Evolutionary conservation across 2,329 filamentous ascomycete species (phyloP), one percentile per base, ranked within the genome.

Genomic region (Scolecobasidium constrictum): DNA sequence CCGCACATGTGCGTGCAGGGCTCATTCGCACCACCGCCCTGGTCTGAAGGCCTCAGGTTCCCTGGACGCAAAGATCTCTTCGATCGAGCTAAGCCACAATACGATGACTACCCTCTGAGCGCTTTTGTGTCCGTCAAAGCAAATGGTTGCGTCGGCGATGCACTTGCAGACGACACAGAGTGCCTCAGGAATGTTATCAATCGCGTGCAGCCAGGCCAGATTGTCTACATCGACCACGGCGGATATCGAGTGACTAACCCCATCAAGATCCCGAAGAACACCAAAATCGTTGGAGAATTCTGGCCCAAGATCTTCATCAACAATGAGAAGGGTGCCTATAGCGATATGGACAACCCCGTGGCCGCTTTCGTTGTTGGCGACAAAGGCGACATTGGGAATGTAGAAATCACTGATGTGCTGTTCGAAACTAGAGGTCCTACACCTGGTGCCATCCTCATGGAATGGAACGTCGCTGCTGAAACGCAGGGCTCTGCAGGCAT

Each of bases 221-320:
- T 77, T 17, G 61, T 77, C 3, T 76, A 73, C 56, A 68, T 77
- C 48, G 73, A 77, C 50, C 71, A 75, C 28, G 73, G 73, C 20
- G 70, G 66, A 35, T 77, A 77, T 54, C 56, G 69, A 12, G 66
- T 77, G 47, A 72, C 66, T 6, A 62, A 64, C 7, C 77, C 73
- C 0, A 61, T 77, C 48, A 66, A 68, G 48, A 59, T 77, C 3
- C 73, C 73, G 9, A 81, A 81, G 61, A 74, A 86, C 52, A 78
- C 87, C 62, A 81, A 76, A 59, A 84, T 94, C 57, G 84, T 83
- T 2, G 86, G 86, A 50, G 86, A 94, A 63, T 77, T 86, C 52
- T 88, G 83, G 77, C 81, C 86, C 1, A 66, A 92, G 42, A 81
- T 94, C 55, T 81, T 94, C 72, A 84, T 84, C 7, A 50, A 59